Evolutionary conservation across 495 filamentous ascomycete species (phyloP).

Genomic region (Parmelia sp.): DNA sequence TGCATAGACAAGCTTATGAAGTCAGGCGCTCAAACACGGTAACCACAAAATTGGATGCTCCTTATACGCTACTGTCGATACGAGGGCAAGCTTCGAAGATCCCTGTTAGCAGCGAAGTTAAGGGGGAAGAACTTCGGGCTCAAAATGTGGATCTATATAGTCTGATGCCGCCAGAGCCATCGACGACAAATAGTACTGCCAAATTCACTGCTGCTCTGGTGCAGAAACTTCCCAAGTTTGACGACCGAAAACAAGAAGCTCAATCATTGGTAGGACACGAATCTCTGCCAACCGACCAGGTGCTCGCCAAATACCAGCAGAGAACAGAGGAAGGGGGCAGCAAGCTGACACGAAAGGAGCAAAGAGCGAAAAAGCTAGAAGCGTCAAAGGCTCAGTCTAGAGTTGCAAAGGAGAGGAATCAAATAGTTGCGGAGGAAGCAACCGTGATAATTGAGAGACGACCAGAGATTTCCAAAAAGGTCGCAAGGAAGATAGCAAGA

Average conservation of each 20-base stretch:
- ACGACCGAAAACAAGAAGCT: neutral
- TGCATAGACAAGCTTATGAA: neutral
- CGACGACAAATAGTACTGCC: neutral
- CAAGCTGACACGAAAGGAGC: neutral
- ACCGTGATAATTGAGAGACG: neutral
- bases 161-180: neutral
- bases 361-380: neutral
- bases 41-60: slow-evolving; percentile 17
- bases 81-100: slow-evolving; percentile 1
- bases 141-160: neutral
- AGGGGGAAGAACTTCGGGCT: neutral
- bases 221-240: neutral
- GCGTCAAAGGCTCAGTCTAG: neutral
- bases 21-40: neutral
- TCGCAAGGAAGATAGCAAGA: neutral
- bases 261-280: neutral
- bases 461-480: neutral
- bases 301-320: neutral
- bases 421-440: neutral
- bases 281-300: neutral
- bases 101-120: neutral
- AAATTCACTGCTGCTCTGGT: neutral
- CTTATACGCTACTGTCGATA: slow-evolving; percentile 5
- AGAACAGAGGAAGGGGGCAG: neutral
- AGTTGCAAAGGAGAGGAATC: neutral